A percentile compares a stretch with the other conserved stretches of the same genome.
Conservation (phyloP, 2,329 filamentous ascomycete genomes). For the Orbilia javanica region DNA sequence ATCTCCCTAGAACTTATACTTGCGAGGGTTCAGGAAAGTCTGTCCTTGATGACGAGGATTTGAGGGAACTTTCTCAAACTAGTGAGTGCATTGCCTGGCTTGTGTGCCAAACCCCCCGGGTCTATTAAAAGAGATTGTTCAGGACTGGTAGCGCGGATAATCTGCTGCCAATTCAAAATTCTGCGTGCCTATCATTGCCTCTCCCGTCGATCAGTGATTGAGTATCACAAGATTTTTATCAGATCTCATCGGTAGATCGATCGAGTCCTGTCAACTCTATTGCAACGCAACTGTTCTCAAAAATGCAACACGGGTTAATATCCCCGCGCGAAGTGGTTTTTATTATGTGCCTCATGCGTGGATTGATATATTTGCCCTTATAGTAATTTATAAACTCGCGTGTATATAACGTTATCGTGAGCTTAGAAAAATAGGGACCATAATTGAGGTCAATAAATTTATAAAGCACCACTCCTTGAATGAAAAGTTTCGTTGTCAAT, state of each 20-base stretch:
- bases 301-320: neutral
- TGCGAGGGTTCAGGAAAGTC: constrained; percentile 14
- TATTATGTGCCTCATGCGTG: constrained; percentile 21
- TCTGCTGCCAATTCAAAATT: neutral
- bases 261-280: neutral
- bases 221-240: neutral
- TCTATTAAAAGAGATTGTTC: too few species aligned
- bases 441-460: constrained; percentile 26
- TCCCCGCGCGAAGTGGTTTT: neutral
- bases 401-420: constrained; percentile 16
- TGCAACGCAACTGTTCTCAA: neutral
- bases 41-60: constrained; percentile 13
- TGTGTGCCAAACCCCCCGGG: too few species aligned
- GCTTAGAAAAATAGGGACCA: neutral
- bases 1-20: neutral
- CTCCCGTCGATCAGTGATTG: neutral
- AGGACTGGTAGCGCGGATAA: neutral
- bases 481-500: neutral
- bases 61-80: constrained; percentile 51
- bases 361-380: neutral
- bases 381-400: constrained; percentile 21
- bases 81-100: neutral
- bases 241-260: neutral
- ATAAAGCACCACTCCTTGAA: neutral
- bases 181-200: neutral